Evolutionary conservation across 139 green algal genomes (phyloP).

Genomic region (Desmodesmus armatus): DNA sequence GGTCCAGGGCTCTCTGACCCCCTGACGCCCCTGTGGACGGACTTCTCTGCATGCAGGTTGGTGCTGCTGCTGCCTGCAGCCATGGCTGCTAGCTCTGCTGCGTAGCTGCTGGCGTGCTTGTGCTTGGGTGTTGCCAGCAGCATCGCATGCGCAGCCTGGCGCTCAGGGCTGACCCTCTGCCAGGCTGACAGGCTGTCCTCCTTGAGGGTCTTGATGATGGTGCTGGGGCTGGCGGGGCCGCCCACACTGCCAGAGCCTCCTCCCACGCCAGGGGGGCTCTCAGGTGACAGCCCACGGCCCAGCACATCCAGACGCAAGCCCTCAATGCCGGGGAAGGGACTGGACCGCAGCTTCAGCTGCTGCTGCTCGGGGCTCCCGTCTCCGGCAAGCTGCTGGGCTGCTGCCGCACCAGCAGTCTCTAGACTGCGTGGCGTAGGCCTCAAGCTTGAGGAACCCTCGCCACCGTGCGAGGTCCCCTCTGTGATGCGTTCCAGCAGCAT

Average conservation of each 20-base stretch:
- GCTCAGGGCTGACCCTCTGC: not conserved
- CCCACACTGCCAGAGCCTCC: not conserved
- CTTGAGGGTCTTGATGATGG: not conserved
- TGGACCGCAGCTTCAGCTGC: not conserved
- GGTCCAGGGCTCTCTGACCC: not conserved
- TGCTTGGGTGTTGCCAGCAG: slow-evolving; percentile 4
- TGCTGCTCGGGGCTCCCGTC: not conserved
- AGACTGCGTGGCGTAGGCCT: too few species aligned
- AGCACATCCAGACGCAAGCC: not conserved
- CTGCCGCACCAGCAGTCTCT: not conserved
- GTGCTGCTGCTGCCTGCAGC: slow-evolving; percentile 3
- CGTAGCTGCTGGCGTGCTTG: not conserved
- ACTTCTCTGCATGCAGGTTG: not conserved
- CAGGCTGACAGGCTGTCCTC: not conserved
- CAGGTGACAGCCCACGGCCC: not conserved
- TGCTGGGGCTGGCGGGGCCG: not conserved
- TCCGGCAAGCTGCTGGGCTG: not conserved
- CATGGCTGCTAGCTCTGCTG: not conserved
- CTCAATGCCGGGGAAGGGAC: too few species aligned
- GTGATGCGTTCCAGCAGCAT: slow-evolving; percentile 6
- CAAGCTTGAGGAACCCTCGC: too few species aligned
- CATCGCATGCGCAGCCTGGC: not conserved
- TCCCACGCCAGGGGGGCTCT: not conserved
- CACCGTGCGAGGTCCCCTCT: too few species aligned
- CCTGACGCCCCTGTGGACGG: not conserved